phyloP scores from a whole-genome alignment of 1,284 basidiomycete genomes.

The Vanrija sp. region DNA sequence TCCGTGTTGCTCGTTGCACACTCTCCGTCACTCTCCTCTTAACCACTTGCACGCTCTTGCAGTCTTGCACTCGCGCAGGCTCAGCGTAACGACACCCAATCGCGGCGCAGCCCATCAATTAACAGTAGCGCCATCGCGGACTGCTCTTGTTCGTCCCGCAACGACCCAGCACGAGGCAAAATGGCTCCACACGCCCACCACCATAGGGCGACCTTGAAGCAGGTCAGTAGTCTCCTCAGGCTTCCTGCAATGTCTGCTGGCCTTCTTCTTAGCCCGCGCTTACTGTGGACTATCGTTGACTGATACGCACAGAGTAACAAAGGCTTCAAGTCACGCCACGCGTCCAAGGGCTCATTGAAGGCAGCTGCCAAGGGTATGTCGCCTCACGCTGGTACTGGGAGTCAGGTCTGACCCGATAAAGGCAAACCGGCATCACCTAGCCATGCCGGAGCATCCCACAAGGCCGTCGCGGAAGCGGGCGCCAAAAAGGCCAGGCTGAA shows the following conservation, averaged over 20 bases:
- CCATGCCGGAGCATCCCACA: conserved; percentile 18
- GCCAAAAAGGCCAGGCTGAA: conserved; percentile 44
- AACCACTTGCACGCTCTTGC: not conserved
- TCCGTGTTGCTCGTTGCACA: not conserved
- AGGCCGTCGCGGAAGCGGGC: conserved; percentile 23
- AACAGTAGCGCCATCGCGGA: too few species aligned
- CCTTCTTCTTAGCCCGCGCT: not conserved
- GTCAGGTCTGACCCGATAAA: conserved; percentile 37
- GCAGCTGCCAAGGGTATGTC: conserved; percentile 71
- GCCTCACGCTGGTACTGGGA: not conserved
- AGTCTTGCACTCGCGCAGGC: not conserved
- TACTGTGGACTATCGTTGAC: not conserved
- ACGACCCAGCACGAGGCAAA: not conserved
- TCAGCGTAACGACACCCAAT: too few species aligned
- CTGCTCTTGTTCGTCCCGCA: too few species aligned
- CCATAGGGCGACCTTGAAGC: conserved; percentile 79
- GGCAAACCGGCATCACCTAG: conserved; percentile 58
- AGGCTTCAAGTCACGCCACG: conserved; percentile 81
- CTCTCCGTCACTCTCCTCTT: not conserved
- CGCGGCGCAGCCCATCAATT: too few species aligned
- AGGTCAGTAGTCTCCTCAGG: conserved; percentile 53
- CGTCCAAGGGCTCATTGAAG: conserved; percentile 72
- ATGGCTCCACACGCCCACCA: conserved; percentile 51
- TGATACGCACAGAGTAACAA: conserved; percentile 67
- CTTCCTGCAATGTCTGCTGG: too few species aligned